These are phyloP conservation scores for Coriolopsis trogii DNA, from an alignment of 1,284 basidiomycete genomes.

Conservation along the genomic window DNA sequence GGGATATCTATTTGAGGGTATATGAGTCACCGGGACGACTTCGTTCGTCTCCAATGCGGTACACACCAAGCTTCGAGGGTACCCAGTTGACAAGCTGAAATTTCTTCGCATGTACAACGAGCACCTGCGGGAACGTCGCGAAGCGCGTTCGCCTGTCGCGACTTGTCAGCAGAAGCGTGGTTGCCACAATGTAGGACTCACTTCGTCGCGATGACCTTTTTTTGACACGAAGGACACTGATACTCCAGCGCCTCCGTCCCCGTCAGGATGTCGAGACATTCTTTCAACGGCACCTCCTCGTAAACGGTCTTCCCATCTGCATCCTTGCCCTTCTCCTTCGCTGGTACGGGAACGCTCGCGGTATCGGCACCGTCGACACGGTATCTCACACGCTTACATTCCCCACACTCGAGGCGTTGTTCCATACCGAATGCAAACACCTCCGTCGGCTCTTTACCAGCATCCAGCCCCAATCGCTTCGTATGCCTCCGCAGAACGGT, in stretches of 20 bases:
- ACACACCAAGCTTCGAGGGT: slow-evolving; percentile 85
- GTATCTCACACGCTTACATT: slow-evolving; percentile 90
- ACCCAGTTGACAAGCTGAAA: slow-evolving; percentile 99
- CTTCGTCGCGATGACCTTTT: slow-evolving; percentile 70
- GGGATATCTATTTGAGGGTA: slow-evolving; percentile 73
- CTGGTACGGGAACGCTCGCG: slow-evolving; percentile 82
- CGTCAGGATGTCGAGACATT: slow-evolving; percentile 72
- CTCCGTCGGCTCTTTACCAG: slow-evolving; percentile 57
- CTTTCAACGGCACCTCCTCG: slow-evolving; percentile 67
- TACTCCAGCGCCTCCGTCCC: slow-evolving; percentile 77
- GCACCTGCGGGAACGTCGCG: slow-evolving; percentile 86
- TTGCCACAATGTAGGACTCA: slow-evolving; percentile 35
- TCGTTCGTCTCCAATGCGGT: too few species aligned
- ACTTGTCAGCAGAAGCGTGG: neutral
- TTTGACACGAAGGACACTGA: slow-evolving; percentile 60
- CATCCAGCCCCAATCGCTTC: slow-evolving; percentile 47
- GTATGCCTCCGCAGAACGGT: slow-evolving; percentile 69
- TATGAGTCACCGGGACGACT: too few species aligned
- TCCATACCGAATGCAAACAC: slow-evolving; percentile 85
- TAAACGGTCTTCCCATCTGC: slow-evolving; percentile 69
- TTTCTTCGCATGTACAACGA: slow-evolving; percentile 92
- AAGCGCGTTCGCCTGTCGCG: slow-evolving; percentile 68
- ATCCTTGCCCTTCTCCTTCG: slow-evolving; percentile 52
- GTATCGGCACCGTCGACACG: slow-evolving; percentile 80
- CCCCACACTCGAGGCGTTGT: slow-evolving; percentile 82